These are phyloP conservation scores for Postia placenta DNA, from an alignment of 768 basidiomycete species.

Conservation along the genomic window DNA sequence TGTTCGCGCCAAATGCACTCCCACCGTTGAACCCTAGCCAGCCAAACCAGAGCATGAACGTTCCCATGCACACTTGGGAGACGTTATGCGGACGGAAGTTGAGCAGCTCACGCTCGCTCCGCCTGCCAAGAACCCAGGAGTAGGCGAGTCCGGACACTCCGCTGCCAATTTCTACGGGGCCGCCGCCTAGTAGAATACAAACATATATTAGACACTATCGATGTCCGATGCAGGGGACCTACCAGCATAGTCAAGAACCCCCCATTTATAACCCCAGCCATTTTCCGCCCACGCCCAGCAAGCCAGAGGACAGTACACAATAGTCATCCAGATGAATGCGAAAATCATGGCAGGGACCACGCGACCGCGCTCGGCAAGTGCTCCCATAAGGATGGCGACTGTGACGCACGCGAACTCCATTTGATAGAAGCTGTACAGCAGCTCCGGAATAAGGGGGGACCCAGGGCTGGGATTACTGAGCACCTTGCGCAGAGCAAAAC, in stretches of 20 bases:
- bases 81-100: constrained; percentile 90
- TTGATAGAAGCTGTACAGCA: constrained; percentile 83
- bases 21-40: constrained; percentile 92
- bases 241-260: constrained; percentile 87
- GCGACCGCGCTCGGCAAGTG: constrained; percentile 82
- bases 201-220: neutral
- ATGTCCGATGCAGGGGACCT: constrained; percentile 23
- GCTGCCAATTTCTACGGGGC: constrained; percentile 83
- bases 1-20: constrained; percentile 81
- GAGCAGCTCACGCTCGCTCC: constrained; percentile 62
- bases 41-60: constrained; percentile 83
- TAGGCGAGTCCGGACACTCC: constrained; percentile 84
- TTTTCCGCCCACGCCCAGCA: constrained; percentile 78
- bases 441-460: constrained; percentile 72
- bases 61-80: constrained; percentile 75
- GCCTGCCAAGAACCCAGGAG: constrained; percentile 80
- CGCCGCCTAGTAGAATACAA: constrained; percentile 51
- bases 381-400: constrained; percentile 69
- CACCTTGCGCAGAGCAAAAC: constrained; percentile 74
- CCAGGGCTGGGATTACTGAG: constrained; percentile 70
- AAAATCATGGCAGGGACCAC: constrained; percentile 79
- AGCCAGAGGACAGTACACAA: constrained; percentile 86
- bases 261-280: constrained; percentile 84
- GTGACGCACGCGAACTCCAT: constrained; percentile 86
- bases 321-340: constrained; percentile 77